Evolutionary conservation across 129 eudicot species (phyloP).

Genomic region (Mikania micrantha): DNA sequence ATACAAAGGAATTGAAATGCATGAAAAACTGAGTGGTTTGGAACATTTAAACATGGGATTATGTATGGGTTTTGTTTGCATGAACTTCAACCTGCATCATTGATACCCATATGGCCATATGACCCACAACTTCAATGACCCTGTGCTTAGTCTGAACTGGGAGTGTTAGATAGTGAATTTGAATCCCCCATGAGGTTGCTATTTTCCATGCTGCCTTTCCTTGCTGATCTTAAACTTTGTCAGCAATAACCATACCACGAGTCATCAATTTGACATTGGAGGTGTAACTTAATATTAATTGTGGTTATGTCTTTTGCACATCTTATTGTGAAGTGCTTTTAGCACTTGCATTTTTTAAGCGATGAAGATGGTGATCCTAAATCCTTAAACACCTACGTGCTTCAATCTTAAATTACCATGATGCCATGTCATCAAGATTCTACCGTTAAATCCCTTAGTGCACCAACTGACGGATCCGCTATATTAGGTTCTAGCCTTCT

Average conservation of each 20-base stretch:
- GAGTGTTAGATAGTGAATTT: no score
- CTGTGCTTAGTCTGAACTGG: no score
- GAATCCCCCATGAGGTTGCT: no score
- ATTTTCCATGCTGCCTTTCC: no score
- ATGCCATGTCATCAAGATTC: neutral
- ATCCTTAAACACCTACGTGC: neutral
- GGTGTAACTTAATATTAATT: slow-evolving; percentile 8
- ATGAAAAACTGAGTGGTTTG: no score
- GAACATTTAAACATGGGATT: no score
- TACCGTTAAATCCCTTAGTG: neutral
- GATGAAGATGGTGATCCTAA: slow-evolving; percentile 9
- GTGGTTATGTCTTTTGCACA: neutral
- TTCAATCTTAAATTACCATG: neutral
- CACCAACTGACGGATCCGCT: neutral
- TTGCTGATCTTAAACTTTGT: neutral
- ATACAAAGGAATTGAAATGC: no score
- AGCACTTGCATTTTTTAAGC: neutral
- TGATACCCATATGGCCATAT: no score
- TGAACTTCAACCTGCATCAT: no score
- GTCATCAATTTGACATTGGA: slow-evolving; percentile 1
- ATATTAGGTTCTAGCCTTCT: slow-evolving; percentile 3
- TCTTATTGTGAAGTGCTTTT: neutral
- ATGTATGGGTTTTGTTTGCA: no score
- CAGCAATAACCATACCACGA: neutral
- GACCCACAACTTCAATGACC: no score